Percentiles rank a stretch among this genome's conserved stretches.
Evolutionary conservation across 805 yeast species (phyloP).

Genomic region (Lipomyces starkeyi): DNA sequence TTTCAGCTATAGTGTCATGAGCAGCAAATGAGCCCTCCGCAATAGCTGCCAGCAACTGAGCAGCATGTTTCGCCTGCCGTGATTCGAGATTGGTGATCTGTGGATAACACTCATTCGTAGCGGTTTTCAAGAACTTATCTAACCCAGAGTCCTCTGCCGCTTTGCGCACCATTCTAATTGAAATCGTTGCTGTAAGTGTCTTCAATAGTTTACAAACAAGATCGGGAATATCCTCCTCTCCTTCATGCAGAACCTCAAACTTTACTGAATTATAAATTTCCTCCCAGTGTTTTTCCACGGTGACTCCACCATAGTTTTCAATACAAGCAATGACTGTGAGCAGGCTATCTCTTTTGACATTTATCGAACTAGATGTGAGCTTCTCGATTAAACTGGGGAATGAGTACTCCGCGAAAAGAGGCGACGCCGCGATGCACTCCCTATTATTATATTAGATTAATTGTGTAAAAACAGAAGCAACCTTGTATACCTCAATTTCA

Average conservation of each 20-base stretch:
- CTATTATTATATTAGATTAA: conserved; percentile 44
- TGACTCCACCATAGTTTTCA: conserved; percentile 55
- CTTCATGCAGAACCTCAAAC: conserved; percentile 84
- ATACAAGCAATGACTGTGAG: conserved; percentile 65
- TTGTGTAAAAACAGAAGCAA: not conserved
- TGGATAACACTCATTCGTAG: conserved; percentile 53
- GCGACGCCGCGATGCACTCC: conserved; percentile 64
- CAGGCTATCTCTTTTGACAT: conserved; percentile 74
- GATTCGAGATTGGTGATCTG: conserved; percentile 58
- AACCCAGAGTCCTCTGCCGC: conserved; percentile 44
- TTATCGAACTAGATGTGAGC: conserved; percentile 73
- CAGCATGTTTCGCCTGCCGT: conserved; percentile 66
- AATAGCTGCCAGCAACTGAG: conserved; percentile 61
- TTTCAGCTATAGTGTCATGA: conserved; percentile 53
- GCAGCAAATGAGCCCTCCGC: conserved; percentile 55
- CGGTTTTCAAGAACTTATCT: conserved; percentile 50
- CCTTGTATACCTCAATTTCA: conserved; percentile 48
- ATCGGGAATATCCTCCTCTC: conserved; percentile 54
- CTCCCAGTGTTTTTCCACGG: conserved; percentile 66
- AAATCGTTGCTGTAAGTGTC: conserved; percentile 49
- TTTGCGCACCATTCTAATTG: conserved; percentile 41
- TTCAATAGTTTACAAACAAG: conserved; percentile 55
- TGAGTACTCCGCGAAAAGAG: conserved; percentile 70
- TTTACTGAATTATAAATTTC: conserved; percentile 87
- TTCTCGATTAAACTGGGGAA: conserved; percentile 82